Evolutionary conservation across 2,329 filamentous ascomycete species (phyloP), one percentile per base, ranked within the genome.

Genomic region (Colletotrichum acutatum): DNA sequence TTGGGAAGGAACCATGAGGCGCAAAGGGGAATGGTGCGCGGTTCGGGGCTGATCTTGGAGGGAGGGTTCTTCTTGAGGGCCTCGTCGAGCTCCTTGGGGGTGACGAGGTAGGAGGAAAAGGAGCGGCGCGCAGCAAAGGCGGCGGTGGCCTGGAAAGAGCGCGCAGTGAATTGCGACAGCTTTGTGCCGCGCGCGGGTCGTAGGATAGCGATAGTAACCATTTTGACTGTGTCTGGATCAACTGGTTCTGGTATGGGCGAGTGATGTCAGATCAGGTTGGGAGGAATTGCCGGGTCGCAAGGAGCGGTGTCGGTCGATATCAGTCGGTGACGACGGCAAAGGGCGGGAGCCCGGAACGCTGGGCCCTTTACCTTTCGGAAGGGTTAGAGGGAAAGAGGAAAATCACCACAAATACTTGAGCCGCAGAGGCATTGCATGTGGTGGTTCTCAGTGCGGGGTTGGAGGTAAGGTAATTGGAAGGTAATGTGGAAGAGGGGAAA

Each of bases 1-100:
- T 98, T 98, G 75, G 97, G 97, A 75, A 99, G 90, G 80, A 98
- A 99, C 97, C 97, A 99, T 28, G 95, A 90, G 59, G 95, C 97
- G 83, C 95, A 98, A 54, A 99, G 88, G 3, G 97, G 94, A 66
- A 99, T 91, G 56, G 97, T 92, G 76, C 94, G 92, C 1, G 96
- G 93, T 14, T 94, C 91, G 56, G 94, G 93, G 73, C 94, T 95
- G 78, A 96, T 93, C 74, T 92, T 91, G 66, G 92, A 93, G 14
- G 93, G 90, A 4, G 95, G 90, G 82, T 96, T 97, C 84, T 93
- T 93, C 83, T 93, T 92, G 64, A 99, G 88, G 64, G 95, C 95
- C 76, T 93, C 90, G 79, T 92, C 84, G 70, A 98, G 91, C 83
- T 98, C 93, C 74, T 91, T 89, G 0, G 97, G 96, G 2, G 94